phyloP scores from a whole-genome alignment of 2,329 filamentous ascomycete species.

The Nothophaeocryptopus gaeumannii region DNA sequence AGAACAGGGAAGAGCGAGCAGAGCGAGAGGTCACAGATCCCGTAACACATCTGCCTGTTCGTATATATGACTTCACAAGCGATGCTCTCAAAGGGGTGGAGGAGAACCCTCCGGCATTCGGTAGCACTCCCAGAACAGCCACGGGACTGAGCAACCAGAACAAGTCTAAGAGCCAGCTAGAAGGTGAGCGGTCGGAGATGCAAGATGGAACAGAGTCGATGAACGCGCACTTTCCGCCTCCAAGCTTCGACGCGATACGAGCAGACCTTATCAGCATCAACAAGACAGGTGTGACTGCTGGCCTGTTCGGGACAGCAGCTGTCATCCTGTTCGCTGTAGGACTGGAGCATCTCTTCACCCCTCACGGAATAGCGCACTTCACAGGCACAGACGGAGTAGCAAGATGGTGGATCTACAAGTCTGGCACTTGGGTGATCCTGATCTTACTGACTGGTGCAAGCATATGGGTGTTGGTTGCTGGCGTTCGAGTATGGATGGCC shows the following conservation, averaged over 20 bases:
- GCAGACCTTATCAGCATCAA: constrained; percentile 47
- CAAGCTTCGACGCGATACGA: constrained; percentile 47
- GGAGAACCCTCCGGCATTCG: constrained; percentile 46
- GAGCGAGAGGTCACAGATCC: constrained; percentile 67
- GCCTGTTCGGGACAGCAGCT: constrained; percentile 32
- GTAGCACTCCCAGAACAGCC: constrained; percentile 40
- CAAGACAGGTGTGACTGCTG: constrained; percentile 43
- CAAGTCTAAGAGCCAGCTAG: constrained; percentile 45
- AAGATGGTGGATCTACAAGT: constrained; percentile 13
- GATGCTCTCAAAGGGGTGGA: constrained; percentile 55
- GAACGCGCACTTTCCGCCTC: constrained; percentile 54
- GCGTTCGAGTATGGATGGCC: constrained; percentile 55
- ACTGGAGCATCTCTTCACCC: constrained; percentile 22
- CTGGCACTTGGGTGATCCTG: constrained; percentile 23
- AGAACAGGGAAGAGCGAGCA: constrained; percentile 46
- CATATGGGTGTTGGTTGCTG: constrained; percentile 24
- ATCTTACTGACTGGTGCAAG: constrained; percentile 13
- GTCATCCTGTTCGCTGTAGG: constrained; percentile 34
- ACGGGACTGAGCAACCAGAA: constrained; percentile 47
- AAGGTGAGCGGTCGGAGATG: constrained; percentile 43
- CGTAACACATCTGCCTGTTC: constrained; percentile 66
- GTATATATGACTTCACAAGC: constrained; percentile 66
- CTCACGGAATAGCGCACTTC: constrained; percentile 9
- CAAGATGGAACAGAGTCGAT: constrained; percentile 46
- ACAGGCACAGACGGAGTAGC: constrained; percentile 8